Conservation (phyloP, 2,329 filamentous ascomycete genomes). For the Rutstroemia sp. region DNA sequence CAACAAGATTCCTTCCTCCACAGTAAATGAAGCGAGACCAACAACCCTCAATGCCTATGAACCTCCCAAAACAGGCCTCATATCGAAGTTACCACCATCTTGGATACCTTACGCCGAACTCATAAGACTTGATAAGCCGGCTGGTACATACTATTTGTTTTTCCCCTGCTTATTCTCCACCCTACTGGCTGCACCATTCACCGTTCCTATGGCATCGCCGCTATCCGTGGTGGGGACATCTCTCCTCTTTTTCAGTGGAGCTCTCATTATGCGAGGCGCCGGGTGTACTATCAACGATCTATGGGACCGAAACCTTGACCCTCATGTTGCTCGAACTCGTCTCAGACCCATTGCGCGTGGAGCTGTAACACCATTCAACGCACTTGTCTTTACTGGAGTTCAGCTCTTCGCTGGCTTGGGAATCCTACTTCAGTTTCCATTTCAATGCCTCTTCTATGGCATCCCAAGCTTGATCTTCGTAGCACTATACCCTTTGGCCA, state of each 20-base stretch:
- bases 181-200: constrained; percentile 67
- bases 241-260: constrained; percentile 66
- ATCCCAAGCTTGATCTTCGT: constrained; percentile 70
- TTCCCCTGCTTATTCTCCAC: constrained; percentile 83
- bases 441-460: constrained; percentile 67
- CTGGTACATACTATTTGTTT: constrained; percentile 78
- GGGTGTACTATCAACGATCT: constrained; percentile 88
- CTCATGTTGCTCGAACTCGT: constrained; percentile 67
- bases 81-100: constrained; percentile 60
- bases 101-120: constrained; percentile 79
- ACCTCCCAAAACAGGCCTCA: constrained; percentile 61
- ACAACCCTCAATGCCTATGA: not conserved
- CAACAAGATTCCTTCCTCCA: not conserved
- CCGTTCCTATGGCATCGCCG: constrained; percentile 52
- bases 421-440: constrained; percentile 69
- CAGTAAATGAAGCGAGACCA: not conserved
- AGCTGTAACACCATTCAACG: constrained; percentile 66
- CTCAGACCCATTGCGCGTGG: constrained; percentile 74
- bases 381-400: constrained; percentile 63
- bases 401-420: constrained; percentile 69
- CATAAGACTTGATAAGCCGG: constrained; percentile 71
- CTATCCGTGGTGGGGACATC: constrained; percentile 56
- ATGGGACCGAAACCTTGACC: constrained; percentile 83
- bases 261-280: constrained; percentile 78
- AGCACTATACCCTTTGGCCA: constrained; percentile 71